These are phyloP conservation scores for Coemansia sp. DNA, from an alignment of 192 early-diverging fungal species.

Conservation along the genomic window DNA sequence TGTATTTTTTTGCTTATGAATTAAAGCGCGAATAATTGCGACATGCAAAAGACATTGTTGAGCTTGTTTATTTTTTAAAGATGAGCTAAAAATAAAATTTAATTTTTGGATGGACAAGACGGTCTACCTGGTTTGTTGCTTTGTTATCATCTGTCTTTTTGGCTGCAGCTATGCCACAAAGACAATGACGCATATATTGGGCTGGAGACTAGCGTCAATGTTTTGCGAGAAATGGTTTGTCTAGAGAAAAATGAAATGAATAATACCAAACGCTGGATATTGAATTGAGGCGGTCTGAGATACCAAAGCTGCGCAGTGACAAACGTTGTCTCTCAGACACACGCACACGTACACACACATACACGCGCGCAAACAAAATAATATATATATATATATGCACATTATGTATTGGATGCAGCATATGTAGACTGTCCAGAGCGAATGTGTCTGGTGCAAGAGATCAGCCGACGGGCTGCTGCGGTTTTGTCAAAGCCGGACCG, in stretches of 20 bases:
- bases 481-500: neutral
- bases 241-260: neutral
- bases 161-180: neutral
- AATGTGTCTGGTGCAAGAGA: neutral
- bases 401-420: neutral
- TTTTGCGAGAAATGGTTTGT: neutral
- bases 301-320: neutral
- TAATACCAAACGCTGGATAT: neutral
- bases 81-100: neutral
- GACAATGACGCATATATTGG: slow-evolving; percentile 1
- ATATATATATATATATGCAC: too few species aligned
- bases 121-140: neutral
- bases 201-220: neutral
- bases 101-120: neutral
- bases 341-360: neutral
- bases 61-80: neutral
- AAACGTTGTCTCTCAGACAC: neutral
- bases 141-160: neutral
- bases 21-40: neutral
- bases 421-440: neutral
- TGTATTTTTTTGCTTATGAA: neutral
- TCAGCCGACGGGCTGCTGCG: neutral
- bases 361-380: neutral
- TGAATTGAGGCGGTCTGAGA: neutral
- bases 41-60: neutral